Conservation (phyloP, 192 early-diverging fungal species). For the Coemansia sp. region DNA sequence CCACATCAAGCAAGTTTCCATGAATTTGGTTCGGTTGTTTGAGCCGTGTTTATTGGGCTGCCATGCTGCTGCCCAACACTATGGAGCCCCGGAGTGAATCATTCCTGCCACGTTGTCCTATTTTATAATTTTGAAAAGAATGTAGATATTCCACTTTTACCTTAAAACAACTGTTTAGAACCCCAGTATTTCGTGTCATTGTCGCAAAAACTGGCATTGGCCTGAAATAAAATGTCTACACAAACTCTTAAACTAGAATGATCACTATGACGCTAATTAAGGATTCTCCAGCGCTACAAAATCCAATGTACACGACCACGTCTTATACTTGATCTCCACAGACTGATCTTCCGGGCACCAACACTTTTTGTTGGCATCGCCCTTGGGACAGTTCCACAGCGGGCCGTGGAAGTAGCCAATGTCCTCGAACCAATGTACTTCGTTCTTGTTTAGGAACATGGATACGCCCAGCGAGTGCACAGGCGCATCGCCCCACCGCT, state of each 20-base stretch:
- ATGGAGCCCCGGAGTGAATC: background rate
- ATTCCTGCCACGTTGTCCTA: background rate
- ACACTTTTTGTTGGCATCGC: conserved; percentile 33
- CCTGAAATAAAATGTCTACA: background rate
- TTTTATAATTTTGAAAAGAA: background rate
- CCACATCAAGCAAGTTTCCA: background rate
- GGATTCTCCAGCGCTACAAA: conserved; percentile 33
- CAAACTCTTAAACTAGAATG: background rate
- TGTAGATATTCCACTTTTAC: background rate
- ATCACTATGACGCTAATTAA: background rate
- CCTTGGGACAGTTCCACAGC: conserved; percentile 43
- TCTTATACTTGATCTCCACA: conserved; percentile 34
- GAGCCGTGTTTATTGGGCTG: background rate
- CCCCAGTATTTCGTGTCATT: background rate
- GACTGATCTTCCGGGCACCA: conserved; percentile 47
- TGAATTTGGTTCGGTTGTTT: background rate
- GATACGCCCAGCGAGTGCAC: conserved; percentile 66
- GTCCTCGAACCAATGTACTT: conserved; percentile 72
- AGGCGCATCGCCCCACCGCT: conserved; percentile 21
- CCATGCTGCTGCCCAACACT: background rate
- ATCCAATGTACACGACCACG: conserved; percentile 49
- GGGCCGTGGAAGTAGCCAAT: conserved; percentile 63
- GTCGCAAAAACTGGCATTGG: background rate
- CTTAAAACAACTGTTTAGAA: background rate
- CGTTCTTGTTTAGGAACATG: conserved; percentile 56